Percentiles rank a stretch among this genome's conserved stretches.
Conservation (phyloP, 2,329 filamentous ascomycete species). For the Fusarium caatingaense region DNA sequence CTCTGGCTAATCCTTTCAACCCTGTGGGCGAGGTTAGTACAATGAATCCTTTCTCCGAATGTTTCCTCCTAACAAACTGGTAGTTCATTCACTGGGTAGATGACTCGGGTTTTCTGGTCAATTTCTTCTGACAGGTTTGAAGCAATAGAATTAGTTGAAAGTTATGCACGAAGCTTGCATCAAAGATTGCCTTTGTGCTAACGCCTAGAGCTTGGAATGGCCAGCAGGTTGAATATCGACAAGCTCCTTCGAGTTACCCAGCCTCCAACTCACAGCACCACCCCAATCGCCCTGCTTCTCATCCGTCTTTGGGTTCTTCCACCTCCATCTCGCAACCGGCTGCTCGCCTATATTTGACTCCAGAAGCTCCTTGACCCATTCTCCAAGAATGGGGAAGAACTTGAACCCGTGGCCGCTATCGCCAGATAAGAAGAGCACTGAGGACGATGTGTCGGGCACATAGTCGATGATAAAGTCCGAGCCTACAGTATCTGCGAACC, state of each 20-base stretch:
- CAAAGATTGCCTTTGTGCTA: fast-evolving
- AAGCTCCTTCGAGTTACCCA: constrained; percentile 48
- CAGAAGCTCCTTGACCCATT: constrained; percentile 63
- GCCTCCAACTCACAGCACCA: constrained; percentile 53
- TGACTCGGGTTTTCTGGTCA: fast-evolving
- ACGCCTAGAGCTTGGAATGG: constrained; percentile 9
- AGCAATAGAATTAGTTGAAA: background rate
- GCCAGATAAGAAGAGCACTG: constrained; percentile 63
- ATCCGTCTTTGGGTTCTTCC: constrained; percentile 54
- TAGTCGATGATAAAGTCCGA: constrained; percentile 71
- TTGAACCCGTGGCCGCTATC: constrained; percentile 74
- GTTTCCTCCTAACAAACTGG: background rate
- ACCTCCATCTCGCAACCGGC: constrained; percentile 60
- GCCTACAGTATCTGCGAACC: constrained; percentile 71
- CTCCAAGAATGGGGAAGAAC: constrained; percentile 69
- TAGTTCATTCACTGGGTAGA: no score
- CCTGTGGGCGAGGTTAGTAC: no score
- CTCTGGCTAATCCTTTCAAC: background rate
- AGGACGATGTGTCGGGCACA: constrained; percentile 60
- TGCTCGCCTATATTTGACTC: constrained; percentile 55
- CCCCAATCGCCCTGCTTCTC: constrained; percentile 42
- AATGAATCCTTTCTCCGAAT: background rate
- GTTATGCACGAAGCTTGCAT: fast-evolving
- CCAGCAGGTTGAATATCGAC: constrained; percentile 29
- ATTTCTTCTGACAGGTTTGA: background rate